Conservation (phyloP, 805 yeast species). For the Yamadazyma insecticola region DNA sequence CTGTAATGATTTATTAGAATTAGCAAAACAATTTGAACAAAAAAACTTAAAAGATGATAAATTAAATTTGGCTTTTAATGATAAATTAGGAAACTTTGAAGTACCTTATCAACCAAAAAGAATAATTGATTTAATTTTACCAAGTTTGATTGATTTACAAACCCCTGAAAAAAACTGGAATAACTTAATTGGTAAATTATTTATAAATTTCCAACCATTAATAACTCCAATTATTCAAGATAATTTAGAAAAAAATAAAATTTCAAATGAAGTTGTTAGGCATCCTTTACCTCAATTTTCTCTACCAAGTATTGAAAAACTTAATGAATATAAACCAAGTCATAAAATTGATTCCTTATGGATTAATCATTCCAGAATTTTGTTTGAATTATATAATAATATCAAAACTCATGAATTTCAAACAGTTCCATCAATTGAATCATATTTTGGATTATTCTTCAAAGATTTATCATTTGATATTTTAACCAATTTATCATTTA, state of each 20-base stretch:
- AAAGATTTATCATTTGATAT: conserved; percentile 75
- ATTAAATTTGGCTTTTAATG: conserved; percentile 28
- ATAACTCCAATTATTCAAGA: conserved; percentile 29
- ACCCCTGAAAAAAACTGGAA: conserved; percentile 24
- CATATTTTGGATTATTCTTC: conserved; percentile 48
- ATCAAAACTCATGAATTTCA: conserved; percentile 49
- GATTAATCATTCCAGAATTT: conserved; percentile 52
- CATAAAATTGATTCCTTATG: conserved; percentile 57
- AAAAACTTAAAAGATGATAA: conserved; percentile 10
- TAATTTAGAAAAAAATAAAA: conserved; percentile 28
- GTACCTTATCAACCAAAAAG: conserved; percentile 50
- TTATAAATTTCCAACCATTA: conserved; percentile 27
- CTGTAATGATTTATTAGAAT: conserved; percentile 43
- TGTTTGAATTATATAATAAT: conserved; percentile 55
- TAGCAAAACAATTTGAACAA: conserved; percentile 40
- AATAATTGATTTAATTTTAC: conserved; percentile 46
- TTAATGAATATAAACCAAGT: conserved; percentile 13
- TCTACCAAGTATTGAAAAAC: conserved; percentile 10
- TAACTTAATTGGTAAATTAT: too few species aligned
- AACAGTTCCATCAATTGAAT: conserved; percentile 46
- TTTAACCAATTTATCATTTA: conserved; percentile 78
- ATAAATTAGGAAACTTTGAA: conserved; percentile 24
- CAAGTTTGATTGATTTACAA: conserved; percentile 39
- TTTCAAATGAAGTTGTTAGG: conserved; percentile 35
- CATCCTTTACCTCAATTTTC: conserved; percentile 37